A percentile compares a stretch with the other conserved stretches of the same genome.
Conservation (phyloP, 805 yeast species). For the Ogataea thermomethanolica region DNA sequence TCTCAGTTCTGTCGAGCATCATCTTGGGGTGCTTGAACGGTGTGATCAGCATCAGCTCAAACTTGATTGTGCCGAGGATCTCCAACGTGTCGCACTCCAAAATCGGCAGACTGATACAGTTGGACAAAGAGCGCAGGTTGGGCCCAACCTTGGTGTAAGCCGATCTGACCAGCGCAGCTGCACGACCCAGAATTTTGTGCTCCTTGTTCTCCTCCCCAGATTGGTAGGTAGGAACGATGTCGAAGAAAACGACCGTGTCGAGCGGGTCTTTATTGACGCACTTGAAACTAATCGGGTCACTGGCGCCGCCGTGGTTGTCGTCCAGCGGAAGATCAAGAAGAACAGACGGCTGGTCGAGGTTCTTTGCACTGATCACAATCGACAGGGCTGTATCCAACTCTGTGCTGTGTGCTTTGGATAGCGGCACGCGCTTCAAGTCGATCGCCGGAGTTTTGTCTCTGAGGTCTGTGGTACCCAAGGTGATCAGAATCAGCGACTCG, state of each 20-base stretch:
- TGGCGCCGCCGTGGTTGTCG: conserved; percentile 64
- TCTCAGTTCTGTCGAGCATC: conserved; percentile 62
- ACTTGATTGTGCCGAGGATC: conserved; percentile 70
- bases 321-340: conserved; percentile 79
- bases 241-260: conserved; percentile 66
- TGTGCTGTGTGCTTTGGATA: conserved; percentile 71
- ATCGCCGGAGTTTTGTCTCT: conserved; percentile 58
- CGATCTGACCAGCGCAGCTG: conserved; percentile 66
- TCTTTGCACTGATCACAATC: conserved; percentile 51
- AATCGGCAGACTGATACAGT: conserved; percentile 67
- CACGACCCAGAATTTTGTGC: conserved; percentile 70
- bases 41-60: conserved; percentile 67
- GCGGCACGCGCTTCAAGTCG: conserved; percentile 68
- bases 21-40: conserved; percentile 71
- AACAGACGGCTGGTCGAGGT: conserved; percentile 49
- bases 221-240: conserved; percentile 85
- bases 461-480: conserved; percentile 82
- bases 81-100: conserved; percentile 69
- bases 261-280: conserved; percentile 46
- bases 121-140: conserved; percentile 62
- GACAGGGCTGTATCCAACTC: conserved; percentile 88
- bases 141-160: conserved; percentile 66
- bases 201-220: conserved; percentile 21
- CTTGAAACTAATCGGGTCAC: conserved; percentile 73
- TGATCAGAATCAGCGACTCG: conserved; percentile 72